These are phyloP conservation scores for Pichia sp. DNA, from an alignment of 1,139 yeast species.

Conservation along the genomic window DNA sequence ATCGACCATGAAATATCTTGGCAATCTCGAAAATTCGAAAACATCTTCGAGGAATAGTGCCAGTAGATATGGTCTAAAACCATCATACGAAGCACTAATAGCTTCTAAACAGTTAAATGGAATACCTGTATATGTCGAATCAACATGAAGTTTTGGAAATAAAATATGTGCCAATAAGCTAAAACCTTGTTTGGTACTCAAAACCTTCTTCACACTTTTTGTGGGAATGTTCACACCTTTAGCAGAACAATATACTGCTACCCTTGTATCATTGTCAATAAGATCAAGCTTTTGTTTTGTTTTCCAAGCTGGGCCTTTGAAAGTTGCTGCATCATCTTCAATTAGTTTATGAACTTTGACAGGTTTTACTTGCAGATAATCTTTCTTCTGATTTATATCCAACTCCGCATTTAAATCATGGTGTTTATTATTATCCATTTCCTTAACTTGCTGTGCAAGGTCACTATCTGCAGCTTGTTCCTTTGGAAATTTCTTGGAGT, in stretches of 20 bases:
- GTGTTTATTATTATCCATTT: too few species aligned
- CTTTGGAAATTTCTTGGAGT: too few species aligned
- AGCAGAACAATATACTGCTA: slow-evolving; percentile 9
- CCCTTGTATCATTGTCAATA: slow-evolving; percentile 9
- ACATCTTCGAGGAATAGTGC: slow-evolving; percentile 16
- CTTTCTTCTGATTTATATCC: too few species aligned
- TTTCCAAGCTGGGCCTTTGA: too few species aligned
- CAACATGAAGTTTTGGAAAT: slow-evolving; percentile 16
- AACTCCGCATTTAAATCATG: too few species aligned
- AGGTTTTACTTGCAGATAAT: too few species aligned
- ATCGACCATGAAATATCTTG: slow-evolving; percentile 20
- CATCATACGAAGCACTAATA: slow-evolving; percentile 16
- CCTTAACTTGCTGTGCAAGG: too few species aligned
- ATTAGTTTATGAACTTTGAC: neutral
- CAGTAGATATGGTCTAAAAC: slow-evolving; percentile 21
- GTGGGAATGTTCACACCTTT: slow-evolving; percentile 16
- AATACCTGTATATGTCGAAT: slow-evolving; percentile 3
- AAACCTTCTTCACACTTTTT: slow-evolving; percentile 10
- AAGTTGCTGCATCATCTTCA: too few species aligned
- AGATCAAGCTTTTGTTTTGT: neutral
- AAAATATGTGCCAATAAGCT: slow-evolving; percentile 14
- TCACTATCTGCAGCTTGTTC: too few species aligned
- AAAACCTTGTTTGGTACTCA: slow-evolving; percentile 17
- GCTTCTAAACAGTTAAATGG: slow-evolving; percentile 3
- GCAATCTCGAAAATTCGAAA: slow-evolving; percentile 19